Conservation (phyloP, 73 alveolate genomes). For the Paramecium sonneborni region DNA sequence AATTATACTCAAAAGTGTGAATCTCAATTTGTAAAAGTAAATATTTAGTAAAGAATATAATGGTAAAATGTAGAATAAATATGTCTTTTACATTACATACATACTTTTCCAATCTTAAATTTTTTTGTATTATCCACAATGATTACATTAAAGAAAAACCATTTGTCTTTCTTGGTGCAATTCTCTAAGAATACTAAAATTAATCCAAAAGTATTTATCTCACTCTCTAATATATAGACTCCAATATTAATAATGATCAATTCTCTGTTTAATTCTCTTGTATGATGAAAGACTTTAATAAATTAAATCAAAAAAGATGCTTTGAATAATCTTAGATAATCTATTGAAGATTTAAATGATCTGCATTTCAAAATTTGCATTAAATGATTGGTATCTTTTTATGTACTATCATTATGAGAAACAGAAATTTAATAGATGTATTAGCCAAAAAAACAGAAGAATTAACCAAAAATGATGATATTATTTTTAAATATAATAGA, state of each 20-base stretch:
- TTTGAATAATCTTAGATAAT: not conserved
- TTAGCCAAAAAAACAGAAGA: not conserved
- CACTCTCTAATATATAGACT: no score
- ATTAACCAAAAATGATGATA: constrained; percentile 2
- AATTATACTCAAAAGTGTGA: not conserved
- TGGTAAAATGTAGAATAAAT: not conserved
- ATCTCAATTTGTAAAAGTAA: not conserved
- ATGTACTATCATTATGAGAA: not conserved
- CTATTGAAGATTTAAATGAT: not conserved
- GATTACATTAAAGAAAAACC: no score
- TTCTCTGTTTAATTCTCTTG: not conserved
- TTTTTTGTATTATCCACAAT: no score
- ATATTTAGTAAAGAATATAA: constrained; percentile 20
- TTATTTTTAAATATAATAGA: constrained; percentile 2
- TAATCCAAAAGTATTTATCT: no score
- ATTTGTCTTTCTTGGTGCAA: no score
- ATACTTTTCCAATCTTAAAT: not conserved
- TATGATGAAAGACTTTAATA: not conserved
- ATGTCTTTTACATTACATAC: constrained; percentile 3
- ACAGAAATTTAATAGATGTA: not conserved
- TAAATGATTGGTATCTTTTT: not conserved
- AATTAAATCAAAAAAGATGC: not conserved
- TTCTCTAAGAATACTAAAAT: no score
- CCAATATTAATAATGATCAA: not conserved
- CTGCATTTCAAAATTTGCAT: not conserved